Percentiles rank a stretch among this genome's conserved stretches.
These are phyloP conservation scores for Periglandula ipomoeae DNA, from an alignment of 2,329 filamentous ascomycete species.

Conservation along the genomic window DNA sequence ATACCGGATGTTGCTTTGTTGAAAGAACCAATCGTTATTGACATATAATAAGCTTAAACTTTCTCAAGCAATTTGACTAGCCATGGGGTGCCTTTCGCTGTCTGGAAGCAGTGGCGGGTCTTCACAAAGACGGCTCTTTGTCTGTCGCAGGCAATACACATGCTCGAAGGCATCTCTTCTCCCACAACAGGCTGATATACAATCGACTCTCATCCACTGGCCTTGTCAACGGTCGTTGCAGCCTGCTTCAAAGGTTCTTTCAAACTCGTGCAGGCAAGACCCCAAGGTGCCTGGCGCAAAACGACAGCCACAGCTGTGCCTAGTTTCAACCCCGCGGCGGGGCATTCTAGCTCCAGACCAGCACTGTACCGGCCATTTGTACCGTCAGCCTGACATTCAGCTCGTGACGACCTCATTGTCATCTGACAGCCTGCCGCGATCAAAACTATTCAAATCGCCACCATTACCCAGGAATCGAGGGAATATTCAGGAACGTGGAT, in stretches of 20 bases:
- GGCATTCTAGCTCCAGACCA: conserved; percentile 9
- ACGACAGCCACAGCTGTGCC: background rate
- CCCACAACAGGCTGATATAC: too few species aligned
- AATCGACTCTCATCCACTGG: too few species aligned
- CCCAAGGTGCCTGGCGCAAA: too few species aligned
- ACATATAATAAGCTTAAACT: background rate
- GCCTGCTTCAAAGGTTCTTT: too few species aligned
- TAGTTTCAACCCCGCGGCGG: conserved; percentile 15
- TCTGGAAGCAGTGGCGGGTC: too few species aligned
- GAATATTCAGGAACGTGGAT: background rate
- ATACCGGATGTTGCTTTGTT: conserved; percentile 17
- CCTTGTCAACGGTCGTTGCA: too few species aligned
- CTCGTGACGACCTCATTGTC: conserved; percentile 15
- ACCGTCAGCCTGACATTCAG: conserved; percentile 12
- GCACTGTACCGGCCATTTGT: background rate
- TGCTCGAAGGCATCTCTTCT: background rate
- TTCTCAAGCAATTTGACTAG: background rate
- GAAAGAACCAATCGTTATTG: background rate
- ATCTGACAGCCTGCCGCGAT: conserved; percentile 13
- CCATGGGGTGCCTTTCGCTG: too few species aligned
- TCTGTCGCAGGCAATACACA: background rate
- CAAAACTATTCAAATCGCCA: background rate
- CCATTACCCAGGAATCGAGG: too few species aligned
- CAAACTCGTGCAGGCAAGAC: too few species aligned
- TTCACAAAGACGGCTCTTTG: background rate